A percentile compares a stretch with the other conserved stretches of the same genome.
Conservation (phyloP, 2,329 filamentous ascomycete genomes). For the Blastomyces gilchristii region DNA sequence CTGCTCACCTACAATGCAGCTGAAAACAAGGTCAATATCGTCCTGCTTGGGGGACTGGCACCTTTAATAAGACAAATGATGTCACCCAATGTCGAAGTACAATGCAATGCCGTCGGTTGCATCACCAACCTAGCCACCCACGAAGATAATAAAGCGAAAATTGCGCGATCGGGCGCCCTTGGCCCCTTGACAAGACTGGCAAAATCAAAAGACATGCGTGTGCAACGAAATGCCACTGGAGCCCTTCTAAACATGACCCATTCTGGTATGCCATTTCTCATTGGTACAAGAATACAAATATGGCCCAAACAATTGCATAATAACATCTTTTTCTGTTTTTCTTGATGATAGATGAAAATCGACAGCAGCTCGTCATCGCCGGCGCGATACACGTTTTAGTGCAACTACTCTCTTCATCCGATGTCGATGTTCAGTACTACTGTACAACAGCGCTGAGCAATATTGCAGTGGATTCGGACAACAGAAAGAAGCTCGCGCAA, state of each 20-base stretch:
- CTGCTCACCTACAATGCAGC: slow-evolving; percentile 50
- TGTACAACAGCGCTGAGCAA: slow-evolving; percentile 98
- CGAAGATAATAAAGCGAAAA: slow-evolving; percentile 98
- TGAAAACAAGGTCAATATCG: slow-evolving; percentile 96
- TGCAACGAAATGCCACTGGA: slow-evolving; percentile 93
- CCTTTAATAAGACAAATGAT: slow-evolving; percentile 97
- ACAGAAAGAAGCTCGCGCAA: slow-evolving; percentile 81
- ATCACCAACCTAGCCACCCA: slow-evolving; percentile 98
- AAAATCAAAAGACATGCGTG: slow-evolving; percentile 97
- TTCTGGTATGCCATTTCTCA: slow-evolving; percentile 55
- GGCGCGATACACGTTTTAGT: slow-evolving; percentile 97
- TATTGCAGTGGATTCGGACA: slow-evolving; percentile 87
- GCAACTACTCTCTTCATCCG: slow-evolving; percentile 79
- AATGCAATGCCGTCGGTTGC: slow-evolving; percentile 97
- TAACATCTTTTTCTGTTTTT: slow-evolving; percentile 13
- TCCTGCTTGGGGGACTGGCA: slow-evolving; percentile 77
- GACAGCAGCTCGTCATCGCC: slow-evolving; percentile 92
- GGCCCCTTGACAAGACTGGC: slow-evolving; percentile 83
- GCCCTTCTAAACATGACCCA: slow-evolving; percentile 98
- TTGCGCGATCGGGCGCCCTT: slow-evolving; percentile 85
- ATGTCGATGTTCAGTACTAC: slow-evolving; percentile 98
- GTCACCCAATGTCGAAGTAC: slow-evolving; percentile 93
- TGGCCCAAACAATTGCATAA: slow-evolving; percentile 4
- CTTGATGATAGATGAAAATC: slow-evolving; percentile 70
- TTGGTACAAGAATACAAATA: background rate